A percentile compares a stretch with the other conserved stretches of the same genome.
These are phyloP conservation scores for Mortierella sp. DNA, from an alignment of 371 early-diverging fungal genomes.

Conservation along the genomic window DNA sequence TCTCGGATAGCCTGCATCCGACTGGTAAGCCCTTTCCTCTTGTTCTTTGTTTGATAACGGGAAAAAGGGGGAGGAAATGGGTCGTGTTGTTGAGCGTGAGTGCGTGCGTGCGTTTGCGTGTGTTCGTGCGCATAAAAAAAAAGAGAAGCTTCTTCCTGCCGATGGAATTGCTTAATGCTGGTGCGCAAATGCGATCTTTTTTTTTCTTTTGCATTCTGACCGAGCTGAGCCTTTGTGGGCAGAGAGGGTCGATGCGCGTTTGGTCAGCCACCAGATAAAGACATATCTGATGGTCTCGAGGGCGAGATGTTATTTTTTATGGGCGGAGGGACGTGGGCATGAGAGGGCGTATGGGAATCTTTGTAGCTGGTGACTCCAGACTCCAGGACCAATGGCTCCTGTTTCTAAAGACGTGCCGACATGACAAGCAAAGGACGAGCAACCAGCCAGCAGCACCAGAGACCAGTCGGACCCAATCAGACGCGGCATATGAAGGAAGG, in stretches of 20 bases:
- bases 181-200: neutral
- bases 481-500: neutral
- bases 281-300: neutral
- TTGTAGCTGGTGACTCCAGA: neutral
- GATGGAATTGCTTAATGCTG: neutral
- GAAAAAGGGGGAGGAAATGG: constrained; percentile 4
- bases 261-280: neutral
- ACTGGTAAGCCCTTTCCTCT: neutral
- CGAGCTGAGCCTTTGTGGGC: neutral
- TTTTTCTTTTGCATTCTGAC: neutral
- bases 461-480: neutral
- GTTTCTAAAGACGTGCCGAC: neutral
- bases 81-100: neutral
- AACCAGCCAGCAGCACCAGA: neutral
- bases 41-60: neutral
- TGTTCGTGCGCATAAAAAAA: constrained; percentile 13
- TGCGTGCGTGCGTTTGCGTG: neutral
- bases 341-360: neutral
- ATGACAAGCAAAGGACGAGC: neutral
- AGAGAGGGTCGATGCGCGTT: neutral
- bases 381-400: neutral
- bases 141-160: neutral
- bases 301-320: neutral
- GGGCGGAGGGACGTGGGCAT: neutral
- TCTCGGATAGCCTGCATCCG: constrained; percentile 44